Conservation (phyloP, 371 early-diverging fungal species). For the Mortierella sp. region DNA sequence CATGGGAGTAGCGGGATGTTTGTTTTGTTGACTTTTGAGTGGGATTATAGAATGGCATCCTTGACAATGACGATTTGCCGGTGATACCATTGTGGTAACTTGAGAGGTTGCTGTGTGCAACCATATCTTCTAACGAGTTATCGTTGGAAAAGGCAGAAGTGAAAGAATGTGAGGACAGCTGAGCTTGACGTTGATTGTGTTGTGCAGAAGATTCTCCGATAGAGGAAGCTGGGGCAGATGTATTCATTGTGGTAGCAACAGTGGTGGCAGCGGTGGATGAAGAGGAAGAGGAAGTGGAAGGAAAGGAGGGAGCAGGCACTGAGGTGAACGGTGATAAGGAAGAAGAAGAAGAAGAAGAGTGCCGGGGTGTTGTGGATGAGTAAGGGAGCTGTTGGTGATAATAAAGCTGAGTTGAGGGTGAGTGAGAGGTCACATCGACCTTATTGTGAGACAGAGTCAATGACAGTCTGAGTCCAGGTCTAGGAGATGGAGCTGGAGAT, state of each 20-base stretch:
- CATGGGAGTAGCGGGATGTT: background rate
- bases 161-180: background rate
- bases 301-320: conserved; percentile 8
- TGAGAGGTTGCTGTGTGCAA: conserved; percentile 5
- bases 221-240: background rate
- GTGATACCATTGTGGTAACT: background rate
- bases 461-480: conserved; percentile 47
- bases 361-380: conserved; percentile 29
- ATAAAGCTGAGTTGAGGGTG: conserved; percentile 9
- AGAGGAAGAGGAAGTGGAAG: conserved; percentile 4
- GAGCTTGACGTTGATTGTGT: background rate
- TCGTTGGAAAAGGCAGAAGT: background rate
- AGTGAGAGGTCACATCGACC: conserved; percentile 35
- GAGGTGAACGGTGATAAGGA: no score
- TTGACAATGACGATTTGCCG: conserved; percentile 6
- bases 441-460: conserved; percentile 40
- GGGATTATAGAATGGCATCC: background rate
- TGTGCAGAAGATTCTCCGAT: background rate
- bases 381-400: conserved; percentile 25
- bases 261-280: background rate
- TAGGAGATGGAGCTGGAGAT: conserved; percentile 48
- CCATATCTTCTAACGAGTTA: background rate
- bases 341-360: conserved; percentile 13
- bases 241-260: background rate
- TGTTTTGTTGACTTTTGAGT: background rate